Evolutionary conservation across 139 green algal species (phyloP).

Genomic region (Chlorella sp.): DNA sequence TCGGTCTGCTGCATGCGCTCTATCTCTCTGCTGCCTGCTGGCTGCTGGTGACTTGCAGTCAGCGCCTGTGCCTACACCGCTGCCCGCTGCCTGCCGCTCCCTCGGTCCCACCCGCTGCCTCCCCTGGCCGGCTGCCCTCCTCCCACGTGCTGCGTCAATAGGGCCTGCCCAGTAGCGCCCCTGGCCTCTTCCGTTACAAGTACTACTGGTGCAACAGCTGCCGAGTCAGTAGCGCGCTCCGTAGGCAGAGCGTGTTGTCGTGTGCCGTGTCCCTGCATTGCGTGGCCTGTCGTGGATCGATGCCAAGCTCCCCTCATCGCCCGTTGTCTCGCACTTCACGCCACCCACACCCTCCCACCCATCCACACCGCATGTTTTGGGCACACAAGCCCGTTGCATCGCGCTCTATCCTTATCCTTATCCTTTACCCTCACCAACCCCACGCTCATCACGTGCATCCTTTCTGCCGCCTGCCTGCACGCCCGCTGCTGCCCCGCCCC

Average conservation of each 20-base stretch:
- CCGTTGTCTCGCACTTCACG: no score
- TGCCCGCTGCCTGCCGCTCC: not conserved
- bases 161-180: not conserved
- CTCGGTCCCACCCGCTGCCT: not conserved
- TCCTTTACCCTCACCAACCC: not conserved
- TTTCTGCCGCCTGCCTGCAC: not conserved
- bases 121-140: not conserved
- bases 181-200: not conserved
- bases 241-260: no score
- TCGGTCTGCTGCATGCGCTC: not conserved
- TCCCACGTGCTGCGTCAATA: not conserved
- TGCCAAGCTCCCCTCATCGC: no score
- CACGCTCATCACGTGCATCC: not conserved
- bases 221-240: not conserved
- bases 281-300: not conserved
- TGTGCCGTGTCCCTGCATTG: not conserved
- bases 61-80: not conserved
- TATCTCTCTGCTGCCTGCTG: no score
- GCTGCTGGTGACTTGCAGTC: no score
- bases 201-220: slow-evolving; percentile 16
- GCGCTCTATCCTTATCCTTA: no score
- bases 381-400: no score
- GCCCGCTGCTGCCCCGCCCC: not conserved
- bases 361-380: no score
- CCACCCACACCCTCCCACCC: no score